Evolutionary conservation across 129 eudicot genomes (phyloP).

Genomic region (Helianthus tuberosus): DNA sequence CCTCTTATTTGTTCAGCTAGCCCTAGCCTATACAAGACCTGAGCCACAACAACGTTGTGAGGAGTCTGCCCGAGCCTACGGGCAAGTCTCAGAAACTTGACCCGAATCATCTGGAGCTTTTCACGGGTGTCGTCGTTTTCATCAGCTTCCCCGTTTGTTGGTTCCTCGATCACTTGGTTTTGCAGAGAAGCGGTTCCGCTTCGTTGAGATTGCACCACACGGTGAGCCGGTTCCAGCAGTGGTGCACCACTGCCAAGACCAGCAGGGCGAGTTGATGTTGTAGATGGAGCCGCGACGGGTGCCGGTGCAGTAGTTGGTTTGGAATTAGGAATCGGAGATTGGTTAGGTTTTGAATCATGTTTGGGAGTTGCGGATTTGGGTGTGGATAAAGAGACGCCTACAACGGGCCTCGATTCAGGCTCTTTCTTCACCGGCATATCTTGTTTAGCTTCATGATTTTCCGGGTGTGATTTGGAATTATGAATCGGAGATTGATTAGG

Average conservation of each 20-base stretch:
- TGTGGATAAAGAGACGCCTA: constrained; percentile 34
- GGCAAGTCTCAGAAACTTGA: constrained; percentile 92
- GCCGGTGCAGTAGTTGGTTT: constrained; percentile 25
- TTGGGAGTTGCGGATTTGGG: constrained; percentile 18
- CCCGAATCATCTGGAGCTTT: constrained; percentile 98
- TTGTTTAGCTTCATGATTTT: constrained; percentile 35
- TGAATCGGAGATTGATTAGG: constrained; percentile 23
- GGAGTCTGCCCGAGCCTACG: constrained; percentile 98
- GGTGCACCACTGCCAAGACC: constrained; percentile 94
- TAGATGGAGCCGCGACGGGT: constrained; percentile 27
- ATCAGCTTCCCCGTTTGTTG: constrained; percentile 69
- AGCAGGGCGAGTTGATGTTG: constrained; percentile 65
- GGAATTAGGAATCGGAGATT: constrained; percentile 17
- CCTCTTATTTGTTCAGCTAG: constrained; percentile 96
- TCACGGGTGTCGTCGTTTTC: constrained; percentile 94
- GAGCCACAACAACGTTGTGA: constrained; percentile 98
- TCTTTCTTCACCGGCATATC: constrained; percentile 28
- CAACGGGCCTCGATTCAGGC: constrained; percentile 33
- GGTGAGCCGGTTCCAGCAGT: constrained; percentile 75
- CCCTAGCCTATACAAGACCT: constrained; percentile 90
- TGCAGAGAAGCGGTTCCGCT: constrained; percentile 56
- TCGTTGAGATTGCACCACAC: constrained; percentile 60
- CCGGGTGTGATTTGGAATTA: constrained; percentile 20
- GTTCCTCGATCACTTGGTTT: constrained; percentile 66
- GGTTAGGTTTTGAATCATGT: constrained; percentile 29